Evolutionary conservation across 306 rosid genomes (phyloP).

Genomic region (Dryas alaskensis): DNA sequence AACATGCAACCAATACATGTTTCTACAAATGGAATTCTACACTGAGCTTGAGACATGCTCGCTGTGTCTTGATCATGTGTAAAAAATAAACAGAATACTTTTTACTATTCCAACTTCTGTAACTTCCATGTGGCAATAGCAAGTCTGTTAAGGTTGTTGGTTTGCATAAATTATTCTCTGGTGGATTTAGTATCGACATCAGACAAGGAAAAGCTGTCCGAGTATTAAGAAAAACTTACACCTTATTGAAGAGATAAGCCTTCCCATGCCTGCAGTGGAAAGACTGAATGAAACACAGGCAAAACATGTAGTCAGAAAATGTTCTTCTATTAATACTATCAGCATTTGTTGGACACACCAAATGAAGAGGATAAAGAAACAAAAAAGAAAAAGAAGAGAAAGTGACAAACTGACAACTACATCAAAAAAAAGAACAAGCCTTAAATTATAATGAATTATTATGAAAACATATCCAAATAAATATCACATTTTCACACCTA

Average conservation of each 20-base stretch:
- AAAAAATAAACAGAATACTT: not conserved
- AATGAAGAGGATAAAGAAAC: constrained; percentile 7
- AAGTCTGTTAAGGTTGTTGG: not conserved
- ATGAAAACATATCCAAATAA: constrained; percentile 1
- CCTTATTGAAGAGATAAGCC: constrained; percentile 93
- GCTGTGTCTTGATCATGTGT: not conserved
- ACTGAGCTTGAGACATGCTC: not conserved
- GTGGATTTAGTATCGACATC: not conserved
- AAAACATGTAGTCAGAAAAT: constrained; percentile 39
- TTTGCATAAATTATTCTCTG: constrained; percentile 14
- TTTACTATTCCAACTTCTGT: not conserved
- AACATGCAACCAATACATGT: not conserved
- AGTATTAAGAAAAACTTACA: constrained; percentile 71
- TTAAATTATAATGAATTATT: constrained; percentile 1
- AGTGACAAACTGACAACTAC: not conserved
- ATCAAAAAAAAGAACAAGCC: not conserved
- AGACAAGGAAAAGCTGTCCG: constrained; percentile 23
- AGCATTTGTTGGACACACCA: constrained; percentile 11
- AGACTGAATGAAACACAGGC: constrained; percentile 57
- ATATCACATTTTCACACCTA: not conserved
- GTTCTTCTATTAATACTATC: constrained; percentile 16
- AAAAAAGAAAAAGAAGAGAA: not conserved
- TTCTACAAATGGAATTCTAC: constrained; percentile 28
- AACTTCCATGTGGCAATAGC: constrained; percentile 13
- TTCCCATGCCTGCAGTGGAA: constrained; percentile 75